phyloP scores from a whole-genome alignment of 2,329 filamentous ascomycete genomes.

The Juglanconis sp. region DNA sequence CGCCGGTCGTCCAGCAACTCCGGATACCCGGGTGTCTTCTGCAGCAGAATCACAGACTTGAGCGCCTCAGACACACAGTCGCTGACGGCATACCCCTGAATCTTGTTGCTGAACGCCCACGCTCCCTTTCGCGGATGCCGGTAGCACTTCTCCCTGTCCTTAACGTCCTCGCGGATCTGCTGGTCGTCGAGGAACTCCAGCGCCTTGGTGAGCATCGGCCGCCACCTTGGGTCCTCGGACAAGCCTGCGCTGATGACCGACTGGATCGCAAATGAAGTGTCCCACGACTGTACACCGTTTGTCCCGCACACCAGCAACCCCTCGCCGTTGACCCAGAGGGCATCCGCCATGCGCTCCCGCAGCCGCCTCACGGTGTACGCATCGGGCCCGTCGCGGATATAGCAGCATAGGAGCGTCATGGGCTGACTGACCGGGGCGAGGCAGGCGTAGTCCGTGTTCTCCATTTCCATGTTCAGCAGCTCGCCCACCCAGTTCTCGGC shows the following conservation, averaged over 20 bases:
- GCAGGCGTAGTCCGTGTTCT: slow-evolving; percentile 83
- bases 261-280: slow-evolving; percentile 87
- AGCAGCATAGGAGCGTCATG: slow-evolving; percentile 87
- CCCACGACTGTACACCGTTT: slow-evolving; percentile 97
- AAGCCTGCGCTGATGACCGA: slow-evolving; percentile 76
- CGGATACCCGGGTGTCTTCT: slow-evolving; percentile 74
- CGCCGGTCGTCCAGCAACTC: slow-evolving; percentile 71
- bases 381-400: slow-evolving; percentile 77
- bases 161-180: slow-evolving; percentile 81
- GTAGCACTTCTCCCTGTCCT: slow-evolving; percentile 76
- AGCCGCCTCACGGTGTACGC: slow-evolving; percentile 71
- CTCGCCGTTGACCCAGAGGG: slow-evolving; percentile 85
- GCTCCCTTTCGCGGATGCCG: slow-evolving; percentile 88
- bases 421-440: slow-evolving; percentile 86
- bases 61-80: slow-evolving; percentile 92
- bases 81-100: slow-evolving; percentile 91
- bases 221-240: slow-evolving; percentile 72
- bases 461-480: slow-evolving; percentile 85
- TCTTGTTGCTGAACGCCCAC: slow-evolving; percentile 91
- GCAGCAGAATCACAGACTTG: slow-evolving; percentile 77
- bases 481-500: slow-evolving; percentile 82
- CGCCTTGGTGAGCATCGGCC: slow-evolving; percentile 77
- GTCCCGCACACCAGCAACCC: slow-evolving; percentile 95
- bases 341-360: slow-evolving; percentile 78
- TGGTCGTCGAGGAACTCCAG: slow-evolving; percentile 85